Evolutionary conservation across 495 filamentous ascomycete genomes (phyloP).

Genomic region (Corynascus novoguineensis): DNA sequence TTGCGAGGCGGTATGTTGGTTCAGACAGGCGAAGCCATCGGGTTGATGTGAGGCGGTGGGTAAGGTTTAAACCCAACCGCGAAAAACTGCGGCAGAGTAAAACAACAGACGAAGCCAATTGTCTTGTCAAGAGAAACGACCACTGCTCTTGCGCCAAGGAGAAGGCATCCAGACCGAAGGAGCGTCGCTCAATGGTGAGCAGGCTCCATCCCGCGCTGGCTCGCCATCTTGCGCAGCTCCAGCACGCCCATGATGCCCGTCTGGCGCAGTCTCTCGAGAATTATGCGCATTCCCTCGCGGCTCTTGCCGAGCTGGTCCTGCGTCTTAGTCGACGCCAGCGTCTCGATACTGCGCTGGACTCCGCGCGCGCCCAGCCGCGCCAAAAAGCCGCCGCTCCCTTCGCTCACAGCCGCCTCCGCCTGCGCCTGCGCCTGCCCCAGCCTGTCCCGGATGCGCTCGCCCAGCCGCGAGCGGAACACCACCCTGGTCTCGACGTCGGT

Average conservation of each 20-base stretch:
- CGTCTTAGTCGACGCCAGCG: conserved; percentile 77
- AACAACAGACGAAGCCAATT: neutral
- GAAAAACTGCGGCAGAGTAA: neutral
- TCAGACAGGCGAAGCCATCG: neutral
- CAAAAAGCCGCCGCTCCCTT: conserved; percentile 32
- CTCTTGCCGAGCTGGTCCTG: conserved; percentile 78
- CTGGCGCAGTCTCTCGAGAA: conserved; percentile 75
- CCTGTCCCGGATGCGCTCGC: conserved; percentile 59
- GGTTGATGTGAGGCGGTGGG: neutral
- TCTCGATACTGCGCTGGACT: conserved; percentile 84
- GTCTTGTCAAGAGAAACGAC: neutral
- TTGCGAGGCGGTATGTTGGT: neutral
- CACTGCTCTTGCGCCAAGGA: neutral
- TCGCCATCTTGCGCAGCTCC: conserved; percentile 64
- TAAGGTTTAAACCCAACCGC: neutral
- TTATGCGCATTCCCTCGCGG: conserved; percentile 91
- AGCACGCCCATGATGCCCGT: conserved; percentile 78
- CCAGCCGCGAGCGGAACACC: conserved; percentile 76
- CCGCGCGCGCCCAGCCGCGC: conserved; percentile 66
- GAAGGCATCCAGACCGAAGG: neutral
- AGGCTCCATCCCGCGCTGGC: conserved; percentile 25
- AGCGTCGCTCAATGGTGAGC: conserved; percentile 5
- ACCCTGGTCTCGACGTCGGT: conserved; percentile 82
- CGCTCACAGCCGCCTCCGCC: conserved; percentile 19
- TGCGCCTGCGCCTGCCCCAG: conserved; percentile 26